A percentile compares a stretch with the other conserved stretches of the same genome.
These are phyloP conservation scores for Stephania cephalantha DNA, from an alignment of 164 flowering plant species.

Conservation along the genomic window DNA sequence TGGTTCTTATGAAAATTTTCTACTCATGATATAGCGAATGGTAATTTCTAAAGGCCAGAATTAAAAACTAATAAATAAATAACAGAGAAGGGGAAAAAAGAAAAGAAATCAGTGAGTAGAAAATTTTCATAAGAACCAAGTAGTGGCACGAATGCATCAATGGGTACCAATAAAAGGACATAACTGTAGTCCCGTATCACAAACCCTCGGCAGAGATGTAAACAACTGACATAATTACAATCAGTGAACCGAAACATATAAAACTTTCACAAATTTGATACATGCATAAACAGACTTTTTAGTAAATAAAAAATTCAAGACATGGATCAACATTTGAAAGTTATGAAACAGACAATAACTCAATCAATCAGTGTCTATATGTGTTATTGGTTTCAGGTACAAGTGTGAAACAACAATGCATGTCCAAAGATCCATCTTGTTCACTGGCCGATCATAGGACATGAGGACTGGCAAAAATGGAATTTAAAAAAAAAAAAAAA, in stretches of 20 bases:
- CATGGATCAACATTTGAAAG: neutral
- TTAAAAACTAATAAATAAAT: no score
- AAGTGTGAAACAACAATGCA: no score
- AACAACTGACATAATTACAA: neutral
- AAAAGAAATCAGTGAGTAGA: neutral
- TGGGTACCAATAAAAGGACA: neutral
- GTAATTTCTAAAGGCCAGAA: no score
- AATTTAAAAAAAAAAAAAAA: no score
- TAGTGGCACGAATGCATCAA: neutral
- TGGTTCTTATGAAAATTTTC: no score
- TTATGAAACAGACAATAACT: neutral
- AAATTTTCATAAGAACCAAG: neutral
- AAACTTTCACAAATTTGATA: neutral
- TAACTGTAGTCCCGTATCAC: neutral
- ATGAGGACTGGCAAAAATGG: no score
- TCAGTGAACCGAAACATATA: neutral
- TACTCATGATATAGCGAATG: neutral
- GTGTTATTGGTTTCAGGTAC: no score
- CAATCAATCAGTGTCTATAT: no score
- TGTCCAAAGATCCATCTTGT: no score
- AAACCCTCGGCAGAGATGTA: neutral
- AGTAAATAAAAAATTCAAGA: neutral
- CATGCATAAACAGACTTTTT: neutral
- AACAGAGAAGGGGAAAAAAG: no score
- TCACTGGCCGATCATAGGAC: no score